Percentiles rank a stretch among this genome's conserved stretches.
Conservation (phyloP, 2,329 filamentous ascomycete genomes). For the Ascochyta pisi region DNA sequence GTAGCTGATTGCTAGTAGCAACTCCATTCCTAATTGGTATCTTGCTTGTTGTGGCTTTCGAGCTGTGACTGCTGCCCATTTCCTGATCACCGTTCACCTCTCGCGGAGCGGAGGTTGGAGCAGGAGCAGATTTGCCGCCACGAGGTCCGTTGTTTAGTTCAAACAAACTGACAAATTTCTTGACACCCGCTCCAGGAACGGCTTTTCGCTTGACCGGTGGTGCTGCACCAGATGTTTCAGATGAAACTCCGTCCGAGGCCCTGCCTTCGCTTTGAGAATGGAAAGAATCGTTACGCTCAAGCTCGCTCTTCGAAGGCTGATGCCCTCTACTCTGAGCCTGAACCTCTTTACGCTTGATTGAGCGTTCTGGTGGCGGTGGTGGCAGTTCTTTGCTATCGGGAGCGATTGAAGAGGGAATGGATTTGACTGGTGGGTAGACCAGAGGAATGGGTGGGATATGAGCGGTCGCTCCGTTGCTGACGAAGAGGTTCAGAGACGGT, state of each 20-base stretch:
- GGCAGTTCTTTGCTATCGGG: constrained; percentile 38
- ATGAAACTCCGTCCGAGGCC: background rate
- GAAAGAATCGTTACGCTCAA: constrained; percentile 38
- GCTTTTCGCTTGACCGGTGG: constrained; percentile 38
- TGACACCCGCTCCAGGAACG: constrained; percentile 25
- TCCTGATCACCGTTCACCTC: constrained; percentile 20
- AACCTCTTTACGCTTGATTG: constrained; percentile 26
- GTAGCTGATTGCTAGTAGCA: constrained; percentile 23
- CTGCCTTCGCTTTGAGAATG: constrained; percentile 30
- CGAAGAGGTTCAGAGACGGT: constrained; percentile 40
- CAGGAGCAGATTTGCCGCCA: constrained; percentile 35
- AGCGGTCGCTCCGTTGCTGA: constrained; percentile 50
- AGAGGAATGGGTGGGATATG: constrained; percentile 35
- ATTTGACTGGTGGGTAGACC: constrained; percentile 7
- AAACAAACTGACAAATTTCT: constrained; percentile 39
- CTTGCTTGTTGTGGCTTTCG: constrained; percentile 6
- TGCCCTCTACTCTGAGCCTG: constrained; percentile 30
- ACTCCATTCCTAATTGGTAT: background rate
- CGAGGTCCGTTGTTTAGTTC: constrained; percentile 39
- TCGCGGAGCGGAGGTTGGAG: constrained; percentile 28
- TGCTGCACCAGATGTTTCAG: constrained; percentile 11
- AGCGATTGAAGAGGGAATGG: constrained; percentile 17
- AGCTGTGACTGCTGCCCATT: background rate
- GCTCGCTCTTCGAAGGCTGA: constrained; percentile 30
- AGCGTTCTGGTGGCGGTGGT: constrained; percentile 47